These are phyloP conservation scores for Dissophora globulifera DNA, from an alignment of 192 early-diverging fungal species.

Conservation along the genomic window DNA sequence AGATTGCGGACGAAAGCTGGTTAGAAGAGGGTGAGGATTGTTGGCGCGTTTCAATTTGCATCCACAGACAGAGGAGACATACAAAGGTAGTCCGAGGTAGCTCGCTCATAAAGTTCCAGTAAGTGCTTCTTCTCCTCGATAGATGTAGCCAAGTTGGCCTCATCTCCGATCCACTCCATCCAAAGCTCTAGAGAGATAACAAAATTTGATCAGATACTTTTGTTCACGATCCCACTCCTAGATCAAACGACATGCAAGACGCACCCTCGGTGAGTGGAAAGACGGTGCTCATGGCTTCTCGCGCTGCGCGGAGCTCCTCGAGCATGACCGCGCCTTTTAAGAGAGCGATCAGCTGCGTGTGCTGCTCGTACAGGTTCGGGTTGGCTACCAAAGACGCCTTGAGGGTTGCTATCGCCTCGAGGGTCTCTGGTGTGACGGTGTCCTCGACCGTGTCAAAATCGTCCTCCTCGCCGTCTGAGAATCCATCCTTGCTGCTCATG, in stretches of 20 bases:
- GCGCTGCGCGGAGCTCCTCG: slow-evolving; percentile 63
- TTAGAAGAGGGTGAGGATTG: no score
- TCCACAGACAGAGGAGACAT: slow-evolving; percentile 16
- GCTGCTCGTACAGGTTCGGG: slow-evolving; percentile 63
- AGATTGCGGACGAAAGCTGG: no score
- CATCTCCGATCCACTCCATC: slow-evolving; percentile 80
- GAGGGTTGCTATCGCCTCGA: slow-evolving; percentile 16
- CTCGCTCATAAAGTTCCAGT: slow-evolving; percentile 61
- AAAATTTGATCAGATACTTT: neutral
- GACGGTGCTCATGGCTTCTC: slow-evolving; percentile 63
- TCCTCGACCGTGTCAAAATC: slow-evolving; percentile 1
- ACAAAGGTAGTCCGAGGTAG: slow-evolving; percentile 79
- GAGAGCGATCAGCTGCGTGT: slow-evolving; percentile 58
- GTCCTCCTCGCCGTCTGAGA: slow-evolving; percentile 37
- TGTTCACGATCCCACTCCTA: neutral
- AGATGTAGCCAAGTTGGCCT: slow-evolving; percentile 56
- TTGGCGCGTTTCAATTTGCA: no score
- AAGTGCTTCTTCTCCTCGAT: slow-evolving; percentile 61
- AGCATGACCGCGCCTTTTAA: slow-evolving; percentile 52
- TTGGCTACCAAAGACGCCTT: slow-evolving; percentile 36
- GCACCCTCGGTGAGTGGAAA: slow-evolving; percentile 76
- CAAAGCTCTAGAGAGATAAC: slow-evolving; percentile 65
- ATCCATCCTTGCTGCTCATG: slow-evolving; percentile 14
- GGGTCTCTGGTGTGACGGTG: slow-evolving; percentile 1
- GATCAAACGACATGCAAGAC: neutral